phyloP scores from a whole-genome alignment of 805 yeast genomes.

The Schizosaccharomyces octosporus region DNA sequence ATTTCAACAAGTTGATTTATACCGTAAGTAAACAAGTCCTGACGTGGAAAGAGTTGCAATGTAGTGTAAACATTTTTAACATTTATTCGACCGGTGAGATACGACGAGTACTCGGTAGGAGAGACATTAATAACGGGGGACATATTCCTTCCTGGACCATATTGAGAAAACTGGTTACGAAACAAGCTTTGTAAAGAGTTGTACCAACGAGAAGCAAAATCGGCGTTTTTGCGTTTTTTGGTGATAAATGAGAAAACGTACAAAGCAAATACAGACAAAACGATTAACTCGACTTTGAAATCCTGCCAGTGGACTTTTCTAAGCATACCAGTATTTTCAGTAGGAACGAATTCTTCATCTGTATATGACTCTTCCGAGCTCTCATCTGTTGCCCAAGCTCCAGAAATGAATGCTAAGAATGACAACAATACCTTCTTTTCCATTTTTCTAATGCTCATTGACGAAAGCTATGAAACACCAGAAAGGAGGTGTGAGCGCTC shows the following conservation, averaged over 20 bases:
- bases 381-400: neutral
- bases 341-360: neutral
- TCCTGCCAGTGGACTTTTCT: neutral
- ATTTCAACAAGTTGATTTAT: neutral
- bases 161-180: slow-evolving; percentile 1
- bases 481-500: neutral
- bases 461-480: neutral
- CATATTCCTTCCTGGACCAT: neutral
- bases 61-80: slow-evolving; percentile 78
- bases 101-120: neutral
- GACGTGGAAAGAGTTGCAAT: slow-evolving; percentile 84
- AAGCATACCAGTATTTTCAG: neutral
- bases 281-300: neutral
- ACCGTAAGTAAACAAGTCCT: neutral
- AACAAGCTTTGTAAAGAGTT: neutral
- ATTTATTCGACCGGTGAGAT: slow-evolving; percentile 10
- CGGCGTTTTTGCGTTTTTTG: neutral
- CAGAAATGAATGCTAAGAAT: neutral
- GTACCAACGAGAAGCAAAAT: neutral
- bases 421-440: neutral
- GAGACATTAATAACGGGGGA: neutral
- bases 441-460: neutral
- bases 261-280: neutral
- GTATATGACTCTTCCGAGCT: neutral
- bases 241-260: neutral